phyloP scores from a whole-genome alignment of 169 alveolate species.

The Plasmodium berghei region DNA sequence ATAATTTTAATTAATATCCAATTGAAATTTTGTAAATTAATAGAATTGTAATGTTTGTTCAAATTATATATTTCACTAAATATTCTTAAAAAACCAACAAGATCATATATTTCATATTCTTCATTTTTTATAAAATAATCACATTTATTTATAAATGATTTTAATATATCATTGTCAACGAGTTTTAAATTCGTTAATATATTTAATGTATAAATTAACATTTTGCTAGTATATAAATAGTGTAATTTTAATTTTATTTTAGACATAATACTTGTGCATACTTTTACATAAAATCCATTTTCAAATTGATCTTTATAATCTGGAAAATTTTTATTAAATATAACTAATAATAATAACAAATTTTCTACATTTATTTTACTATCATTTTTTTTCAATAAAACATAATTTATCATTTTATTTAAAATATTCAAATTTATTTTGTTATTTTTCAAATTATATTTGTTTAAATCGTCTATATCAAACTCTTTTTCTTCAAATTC shows the following conservation, averaged over 20 bases:
- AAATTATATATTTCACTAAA: conserved; percentile 25
- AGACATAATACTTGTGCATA: conserved; percentile 1
- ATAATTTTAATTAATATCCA: conserved; percentile 39
- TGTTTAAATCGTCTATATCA: conserved; percentile 14
- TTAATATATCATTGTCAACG: conserved; percentile 27
- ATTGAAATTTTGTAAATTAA: conserved; percentile 12
- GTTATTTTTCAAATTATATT: conserved; percentile 5
- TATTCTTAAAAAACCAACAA: conserved; percentile 30
- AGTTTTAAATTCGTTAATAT: conserved; percentile 39
- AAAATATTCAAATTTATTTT: conserved; percentile 30
- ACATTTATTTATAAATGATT: conserved; percentile 36
- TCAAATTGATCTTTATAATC: conserved; percentile 16
- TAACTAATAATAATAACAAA: conserved; percentile 28
- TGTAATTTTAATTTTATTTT: conserved; percentile 48
- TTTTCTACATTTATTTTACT: conserved; percentile 18
- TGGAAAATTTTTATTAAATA: conserved; percentile 24
- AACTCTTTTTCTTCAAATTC: not conserved
- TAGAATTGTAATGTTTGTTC: conserved; percentile 14
- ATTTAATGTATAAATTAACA: conserved; percentile 56
- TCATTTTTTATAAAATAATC: conserved; percentile 25
- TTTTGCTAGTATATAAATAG: conserved; percentile 66
- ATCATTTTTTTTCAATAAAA: conserved; percentile 11
- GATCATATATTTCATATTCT: conserved; percentile 48
- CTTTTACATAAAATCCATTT: not conserved
- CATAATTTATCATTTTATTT: conserved; percentile 21